These are phyloP conservation scores for Aegilops umbellulata DNA, from an alignment of 176 grass and related monocot genomes.

Conservation along the genomic window DNA sequence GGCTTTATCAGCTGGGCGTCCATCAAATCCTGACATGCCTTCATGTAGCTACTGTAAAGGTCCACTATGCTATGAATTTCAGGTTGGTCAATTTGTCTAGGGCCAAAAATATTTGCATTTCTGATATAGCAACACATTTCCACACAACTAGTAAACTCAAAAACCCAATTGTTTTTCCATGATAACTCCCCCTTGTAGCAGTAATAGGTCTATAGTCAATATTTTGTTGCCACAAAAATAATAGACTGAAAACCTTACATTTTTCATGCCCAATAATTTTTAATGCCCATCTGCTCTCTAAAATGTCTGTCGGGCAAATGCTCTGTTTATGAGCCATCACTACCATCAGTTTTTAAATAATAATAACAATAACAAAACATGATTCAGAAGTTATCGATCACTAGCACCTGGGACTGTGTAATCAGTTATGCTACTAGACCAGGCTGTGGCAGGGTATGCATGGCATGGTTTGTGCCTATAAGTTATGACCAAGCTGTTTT, in stretches of 20 bases:
- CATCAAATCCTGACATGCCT: conserved; percentile 61
- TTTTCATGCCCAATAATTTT: neutral
- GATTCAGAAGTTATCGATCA: neutral
- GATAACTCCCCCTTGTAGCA: neutral
- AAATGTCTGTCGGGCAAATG: neutral
- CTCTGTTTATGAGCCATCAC: neutral
- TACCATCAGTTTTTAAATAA: neutral
- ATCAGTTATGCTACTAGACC: conserved; percentile 1
- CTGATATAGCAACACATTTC: neutral
- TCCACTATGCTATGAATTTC: conserved; percentile 85
- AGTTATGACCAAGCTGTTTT: neutral
- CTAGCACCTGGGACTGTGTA: conserved; percentile 4
- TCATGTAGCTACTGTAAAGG: conserved; percentile 74
- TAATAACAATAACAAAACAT: neutral
- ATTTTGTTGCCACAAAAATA: neutral
- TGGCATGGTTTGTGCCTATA: neutral
- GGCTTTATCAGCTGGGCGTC: conserved; percentile 60
- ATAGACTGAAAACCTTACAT: neutral
- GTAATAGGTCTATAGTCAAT: neutral
- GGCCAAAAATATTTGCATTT: neutral
- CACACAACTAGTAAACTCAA: neutral
- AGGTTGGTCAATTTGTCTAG: conserved; percentile 51
- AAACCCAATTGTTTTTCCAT: neutral
- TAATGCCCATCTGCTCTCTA: neutral
- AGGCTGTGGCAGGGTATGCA: neutral